Base-by-base conservation (phyloP, 257 asterid genomes). In the Solanum paucissectum region DNA sequence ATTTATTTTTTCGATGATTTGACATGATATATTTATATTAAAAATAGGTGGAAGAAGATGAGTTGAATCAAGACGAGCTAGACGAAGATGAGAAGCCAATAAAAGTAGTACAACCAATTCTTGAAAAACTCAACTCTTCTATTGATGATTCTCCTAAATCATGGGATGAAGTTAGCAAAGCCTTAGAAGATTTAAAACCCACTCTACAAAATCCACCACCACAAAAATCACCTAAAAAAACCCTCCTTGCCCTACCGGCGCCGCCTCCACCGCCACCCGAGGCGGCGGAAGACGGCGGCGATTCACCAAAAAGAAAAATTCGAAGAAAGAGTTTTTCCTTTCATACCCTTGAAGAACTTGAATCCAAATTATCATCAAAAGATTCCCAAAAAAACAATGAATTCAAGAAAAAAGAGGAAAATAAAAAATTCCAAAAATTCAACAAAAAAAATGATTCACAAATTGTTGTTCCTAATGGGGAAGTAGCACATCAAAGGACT, bases 81-180 rank as follows among this genome's bases (percentile, higher is more conserved):
- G 89, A 91, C 6, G 77, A 87, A 7, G 25, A 83, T 44, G 90
- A 91, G 20, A 93, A 93, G 32, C 90, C 93, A 40, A 27, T 95
- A 0, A 92, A 87, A 87, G 84, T 92, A 62, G 95, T 98, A 2
- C 84, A 90, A 34, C 93, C 92, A 25, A 88, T 96, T 20, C 94
- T 95, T 2, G 96, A 93, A 83, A 95, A 96, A 95, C 98, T 96
- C 25, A 90, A 88, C 46, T 90, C 94, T 6, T 46, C 66, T 88
- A 92, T 94, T 9, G 99, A 96, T 42, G 96, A 92, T 13, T 93
- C 95, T n/a, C 97, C 98, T 29, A 94, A 93, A 38, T 84, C 98
- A 7, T 96, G 99, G 99, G 97, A 94, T 64, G 98, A 96, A 83
- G 98, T 96, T 75, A 95, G 98, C 94, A 95, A 95, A 85, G 95